These are phyloP conservation scores for Tuber aestivum DNA, from an alignment of 495 filamentous ascomycete genomes.

Conservation along the genomic window DNA sequence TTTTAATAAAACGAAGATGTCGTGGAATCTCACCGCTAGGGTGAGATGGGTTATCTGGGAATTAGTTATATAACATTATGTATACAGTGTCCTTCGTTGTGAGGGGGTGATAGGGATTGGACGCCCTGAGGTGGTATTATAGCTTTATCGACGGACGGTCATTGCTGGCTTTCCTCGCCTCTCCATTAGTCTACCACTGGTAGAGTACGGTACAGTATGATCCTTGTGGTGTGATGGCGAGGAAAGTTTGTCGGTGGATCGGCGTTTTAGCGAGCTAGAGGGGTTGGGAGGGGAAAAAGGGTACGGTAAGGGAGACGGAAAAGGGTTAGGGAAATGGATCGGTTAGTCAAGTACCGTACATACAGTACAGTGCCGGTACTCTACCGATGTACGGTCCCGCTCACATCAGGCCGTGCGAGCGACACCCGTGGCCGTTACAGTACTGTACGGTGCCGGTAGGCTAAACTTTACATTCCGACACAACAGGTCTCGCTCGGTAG, in stretches of 20 bases:
- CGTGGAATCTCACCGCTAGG: neutral
- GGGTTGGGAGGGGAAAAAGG: conserved; percentile 3
- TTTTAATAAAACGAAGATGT: neutral
- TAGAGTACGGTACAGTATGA: too few species aligned
- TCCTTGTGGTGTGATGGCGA: too few species aligned
- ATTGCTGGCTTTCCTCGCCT: neutral
- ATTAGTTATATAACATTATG: neutral
- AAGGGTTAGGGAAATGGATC: neutral
- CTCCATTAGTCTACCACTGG: too few species aligned
- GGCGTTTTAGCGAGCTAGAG: conserved; percentile 8
- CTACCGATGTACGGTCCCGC: too few species aligned
- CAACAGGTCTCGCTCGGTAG: neutral
- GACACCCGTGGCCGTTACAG: neutral
- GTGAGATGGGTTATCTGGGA: neutral
- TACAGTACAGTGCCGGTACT: too few species aligned
- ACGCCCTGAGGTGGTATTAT: too few species aligned
- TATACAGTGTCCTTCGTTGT: neutral
- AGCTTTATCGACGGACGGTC: too few species aligned
- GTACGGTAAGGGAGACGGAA: neutral
- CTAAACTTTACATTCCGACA: conserved; percentile 3
- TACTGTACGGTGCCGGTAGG: neutral
- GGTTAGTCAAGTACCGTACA: neutral
- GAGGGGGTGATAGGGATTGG: neutral
- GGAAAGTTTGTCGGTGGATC: neutral
- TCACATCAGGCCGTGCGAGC: conserved; percentile 13